These are phyloP conservation scores for Sporothrix phasma DNA, from an alignment of 2,329 filamentous ascomycete species.

Conservation along the genomic window DNA sequence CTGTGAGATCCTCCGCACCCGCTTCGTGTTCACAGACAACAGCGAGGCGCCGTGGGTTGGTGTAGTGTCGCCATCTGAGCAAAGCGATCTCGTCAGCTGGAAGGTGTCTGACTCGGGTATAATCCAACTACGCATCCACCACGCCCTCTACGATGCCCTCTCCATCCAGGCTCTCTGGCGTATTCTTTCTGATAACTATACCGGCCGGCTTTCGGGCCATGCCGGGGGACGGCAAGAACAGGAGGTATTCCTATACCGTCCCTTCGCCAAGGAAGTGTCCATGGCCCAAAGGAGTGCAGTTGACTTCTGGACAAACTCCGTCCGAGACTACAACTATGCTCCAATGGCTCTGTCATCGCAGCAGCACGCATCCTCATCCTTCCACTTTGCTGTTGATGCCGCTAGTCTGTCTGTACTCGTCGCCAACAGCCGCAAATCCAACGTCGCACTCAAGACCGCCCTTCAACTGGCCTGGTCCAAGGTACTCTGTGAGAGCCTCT, in stretches of 20 bases:
- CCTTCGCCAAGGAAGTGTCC: not conserved
- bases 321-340: not conserved
- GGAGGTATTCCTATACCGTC: not conserved
- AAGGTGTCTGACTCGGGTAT: constrained; percentile 2
- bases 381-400: constrained; percentile 12
- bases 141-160: constrained; percentile 21
- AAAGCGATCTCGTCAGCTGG: constrained; percentile 20
- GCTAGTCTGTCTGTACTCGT: constrained; percentile 12
- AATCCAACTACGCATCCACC: constrained; percentile 20
- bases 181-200: constrained; percentile 17
- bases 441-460: constrained; percentile 19
- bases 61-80: constrained; percentile 19
- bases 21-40: constrained; percentile 21
- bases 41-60: constrained; percentile 21
- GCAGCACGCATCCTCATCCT: constrained; percentile 13
- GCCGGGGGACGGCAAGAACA: not conserved
- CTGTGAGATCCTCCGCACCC: constrained; percentile 22
- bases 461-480: constrained; percentile 21
- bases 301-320: not conserved
- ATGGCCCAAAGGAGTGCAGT: not conserved
- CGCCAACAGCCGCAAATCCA: constrained; percentile 13
- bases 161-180: constrained; percentile 20
- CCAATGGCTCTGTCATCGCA: not conserved
- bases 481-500: constrained; percentile 20
- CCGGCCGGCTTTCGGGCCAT: not conserved